These are phyloP conservation scores for Shiraia sp. DNA, from an alignment of 2,329 filamentous ascomycete species.

Conservation along the genomic window DNA sequence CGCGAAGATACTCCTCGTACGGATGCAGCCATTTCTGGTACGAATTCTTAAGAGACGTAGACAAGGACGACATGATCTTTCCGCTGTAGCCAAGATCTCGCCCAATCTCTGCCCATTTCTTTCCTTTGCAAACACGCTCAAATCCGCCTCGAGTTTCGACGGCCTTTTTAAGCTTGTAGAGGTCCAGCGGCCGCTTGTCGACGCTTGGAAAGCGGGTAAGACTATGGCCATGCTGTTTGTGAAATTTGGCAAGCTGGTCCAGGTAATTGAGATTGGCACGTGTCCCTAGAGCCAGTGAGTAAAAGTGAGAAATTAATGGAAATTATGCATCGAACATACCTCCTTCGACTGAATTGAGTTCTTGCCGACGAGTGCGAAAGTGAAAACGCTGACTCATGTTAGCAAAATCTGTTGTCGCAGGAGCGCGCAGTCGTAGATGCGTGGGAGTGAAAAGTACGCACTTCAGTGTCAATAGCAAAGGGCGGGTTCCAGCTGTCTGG, in stretches of 20 bases:
- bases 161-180: conserved; percentile 95
- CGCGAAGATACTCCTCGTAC: conserved; percentile 89
- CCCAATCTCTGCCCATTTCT: conserved; percentile 99
- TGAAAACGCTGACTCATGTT: conserved; percentile 76
- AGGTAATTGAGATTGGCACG: conserved; percentile 95
- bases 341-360: conserved; percentile 97
- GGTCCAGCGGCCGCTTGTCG: conserved; percentile 93
- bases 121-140: conserved; percentile 92
- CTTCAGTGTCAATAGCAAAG: conserved; percentile 96
- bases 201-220: conserved; percentile 94
- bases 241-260: conserved; percentile 92
- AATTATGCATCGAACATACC: conserved; percentile 61
- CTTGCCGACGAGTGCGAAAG: conserved; percentile 93
- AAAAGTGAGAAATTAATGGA: neutral
- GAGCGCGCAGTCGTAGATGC: neutral
- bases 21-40: conserved; percentile 96
- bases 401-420: conserved; percentile 17
- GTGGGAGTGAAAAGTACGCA: conserved; percentile 48
- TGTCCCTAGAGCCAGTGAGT: conserved; percentile 64
- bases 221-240: conserved; percentile 94
- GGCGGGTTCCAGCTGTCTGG: conserved; percentile 92
- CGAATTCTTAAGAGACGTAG: conserved; percentile 96
- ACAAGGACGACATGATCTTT: conserved; percentile 99
- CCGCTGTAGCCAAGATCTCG: conserved; percentile 96
- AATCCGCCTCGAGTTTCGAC: conserved; percentile 95